Evolutionary conservation across 1,139 yeast genomes (phyloP).

Genomic region (Yamadazyma jaroonii): DNA sequence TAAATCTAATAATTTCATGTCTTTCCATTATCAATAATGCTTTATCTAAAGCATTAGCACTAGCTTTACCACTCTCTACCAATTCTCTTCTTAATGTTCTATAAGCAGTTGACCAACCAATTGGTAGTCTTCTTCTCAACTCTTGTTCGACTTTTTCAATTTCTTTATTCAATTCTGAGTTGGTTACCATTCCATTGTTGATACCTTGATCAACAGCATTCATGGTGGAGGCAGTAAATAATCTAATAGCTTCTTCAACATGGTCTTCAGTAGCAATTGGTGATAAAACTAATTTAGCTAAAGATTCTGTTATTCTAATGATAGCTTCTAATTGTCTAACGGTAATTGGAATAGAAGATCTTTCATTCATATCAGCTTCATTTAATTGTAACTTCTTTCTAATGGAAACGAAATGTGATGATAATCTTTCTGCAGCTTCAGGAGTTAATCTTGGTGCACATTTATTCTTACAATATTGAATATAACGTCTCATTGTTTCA

Average conservation of each 20-base stretch:
- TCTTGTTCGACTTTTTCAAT: slow-evolving; percentile 80
- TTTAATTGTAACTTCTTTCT: slow-evolving; percentile 79
- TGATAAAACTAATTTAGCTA: slow-evolving; percentile 81
- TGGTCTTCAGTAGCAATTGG: slow-evolving; percentile 87
- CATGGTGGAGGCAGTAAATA: slow-evolving; percentile 97
- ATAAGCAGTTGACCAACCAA: slow-evolving; percentile 95
- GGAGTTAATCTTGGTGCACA: slow-evolving; percentile 92
- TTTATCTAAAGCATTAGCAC: slow-evolving; percentile 75
- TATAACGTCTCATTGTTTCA: slow-evolving; percentile 86
- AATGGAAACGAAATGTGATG: slow-evolving; percentile 93
- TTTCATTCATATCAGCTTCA: slow-evolving; percentile 79
- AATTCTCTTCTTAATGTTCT: slow-evolving; percentile 81
- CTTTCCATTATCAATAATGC: slow-evolving; percentile 82
- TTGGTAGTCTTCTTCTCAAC: slow-evolving; percentile 85
- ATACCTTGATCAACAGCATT: slow-evolving; percentile 92
- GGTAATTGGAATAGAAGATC: slow-evolving; percentile 96
- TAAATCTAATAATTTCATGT: slow-evolving; percentile 79
- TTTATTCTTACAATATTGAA: slow-evolving; percentile 81
- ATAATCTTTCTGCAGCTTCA: slow-evolving; percentile 86
- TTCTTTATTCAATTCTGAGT: slow-evolving; percentile 60
- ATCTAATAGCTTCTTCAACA: slow-evolving; percentile 92
- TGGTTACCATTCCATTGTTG: slow-evolving; percentile 39
- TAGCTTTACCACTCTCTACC: slow-evolving; percentile 66
- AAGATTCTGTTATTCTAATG: slow-evolving; percentile 89
- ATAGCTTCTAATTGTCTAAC: slow-evolving; percentile 97